Conservation (phyloP, 140 eudicot genomes). For the Ambrosia hybrid region DNA sequence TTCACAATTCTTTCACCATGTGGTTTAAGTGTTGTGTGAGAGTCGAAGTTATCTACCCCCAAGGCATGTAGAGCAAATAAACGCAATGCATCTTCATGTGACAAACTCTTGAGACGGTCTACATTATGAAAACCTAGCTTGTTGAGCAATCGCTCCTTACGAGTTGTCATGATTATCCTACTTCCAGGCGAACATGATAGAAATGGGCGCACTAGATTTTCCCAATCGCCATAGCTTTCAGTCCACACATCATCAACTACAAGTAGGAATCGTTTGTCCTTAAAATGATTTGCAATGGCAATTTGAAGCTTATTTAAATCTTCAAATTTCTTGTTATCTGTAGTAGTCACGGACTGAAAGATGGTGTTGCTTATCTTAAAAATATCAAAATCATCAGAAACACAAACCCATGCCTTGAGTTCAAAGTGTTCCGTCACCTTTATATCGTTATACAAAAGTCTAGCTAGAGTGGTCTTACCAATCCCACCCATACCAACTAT, state of each 20-base stretch:
- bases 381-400: neutral
- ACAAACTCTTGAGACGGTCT: constrained; percentile 20
- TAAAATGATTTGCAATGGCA: neutral
- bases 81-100: constrained; percentile 29
- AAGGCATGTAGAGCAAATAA: constrained; percentile 35
- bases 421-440: constrained; percentile 10
- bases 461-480: neutral
- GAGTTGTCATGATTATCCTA: constrained; percentile 24
- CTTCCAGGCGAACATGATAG: constrained; percentile 20
- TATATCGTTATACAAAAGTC: neutral
- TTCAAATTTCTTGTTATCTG: neutral
- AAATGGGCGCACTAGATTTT: constrained; percentile 2
- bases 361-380: neutral
- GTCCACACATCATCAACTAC: constrained; percentile 15
- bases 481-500: constrained; percentile 14
- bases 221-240: neutral
- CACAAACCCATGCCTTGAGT: constrained; percentile 25
- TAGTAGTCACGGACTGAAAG: neutral
- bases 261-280: constrained; percentile 1
- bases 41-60: constrained; percentile 12
- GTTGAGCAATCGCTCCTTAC: constrained; percentile 15
- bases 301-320: constrained; percentile 10
- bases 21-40: neutral
- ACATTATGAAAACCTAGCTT: constrained; percentile 15
- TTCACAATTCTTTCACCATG: neutral